Base-by-base conservation (phyloP, 441 rosid genomes). In the Oxalis stricta region DNA sequence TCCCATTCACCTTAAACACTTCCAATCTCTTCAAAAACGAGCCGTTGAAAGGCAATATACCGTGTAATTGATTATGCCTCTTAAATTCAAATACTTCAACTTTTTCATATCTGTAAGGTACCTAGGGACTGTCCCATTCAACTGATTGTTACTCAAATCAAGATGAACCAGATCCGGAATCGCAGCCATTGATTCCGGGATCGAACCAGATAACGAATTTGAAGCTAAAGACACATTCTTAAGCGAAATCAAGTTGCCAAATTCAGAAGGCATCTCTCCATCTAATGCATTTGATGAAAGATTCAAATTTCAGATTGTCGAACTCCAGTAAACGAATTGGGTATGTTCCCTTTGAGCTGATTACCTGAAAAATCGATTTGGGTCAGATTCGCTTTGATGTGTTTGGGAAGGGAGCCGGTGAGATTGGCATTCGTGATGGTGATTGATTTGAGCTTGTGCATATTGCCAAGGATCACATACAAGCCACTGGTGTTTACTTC, bases 111-210 rank as follows among this genome's bases (percentile, higher is more conserved):
- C 53, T 1, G 89, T 22, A 48, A 91, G 64, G 67, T 78, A 85
- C 46, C 43, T 66, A 0, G 98, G 98, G 13, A 91, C 60, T 2
- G 94, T 80, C 44, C 96, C 96, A 61, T 91, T 91, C 51, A 91
- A 63, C 59, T 82, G 79, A 42, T 91, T 91, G 1, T 82, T 75
- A 44, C 96, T 75, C 70, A 91, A 84, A 80, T 91, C 98, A 58
- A 80, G 57, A 18, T 79, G 83, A 20, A 68, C 56, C 15, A 91
- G 56, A 12, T 73, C 83, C 5, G 85, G 78, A 22, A 85, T 70
- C 23, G 93, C 71, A 2, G 94, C 70, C 54, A 89, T 52, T 2
- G 98, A 76, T 38, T 60, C 85, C 6, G 98, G 98, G 52, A 91
- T 64, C 15, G 84, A 36, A 24, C 98, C 98, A 6, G 96, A 82